Conservation (phyloP, 2,329 filamentous ascomycete genomes). For the Cordyceps cicadae region DNA sequence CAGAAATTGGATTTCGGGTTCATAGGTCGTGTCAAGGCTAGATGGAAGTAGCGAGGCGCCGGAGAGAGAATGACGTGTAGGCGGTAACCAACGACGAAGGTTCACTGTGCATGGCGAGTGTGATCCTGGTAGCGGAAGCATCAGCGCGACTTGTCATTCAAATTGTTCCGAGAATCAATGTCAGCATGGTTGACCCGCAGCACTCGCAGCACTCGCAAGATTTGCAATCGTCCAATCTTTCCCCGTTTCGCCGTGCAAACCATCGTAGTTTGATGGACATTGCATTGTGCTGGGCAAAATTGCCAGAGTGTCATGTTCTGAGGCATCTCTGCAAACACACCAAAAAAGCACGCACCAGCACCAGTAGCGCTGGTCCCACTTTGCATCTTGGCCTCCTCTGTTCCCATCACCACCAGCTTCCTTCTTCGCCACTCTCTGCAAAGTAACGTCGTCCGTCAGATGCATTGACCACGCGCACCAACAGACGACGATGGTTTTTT, state of each 20-base stretch:
- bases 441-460: background rate
- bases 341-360: conserved; percentile 7
- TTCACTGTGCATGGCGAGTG: background rate
- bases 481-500: background rate
- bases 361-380: background rate
- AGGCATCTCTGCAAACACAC: background rate
- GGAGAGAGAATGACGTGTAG: background rate
- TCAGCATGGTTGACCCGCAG: background rate
- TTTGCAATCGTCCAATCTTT: no score
- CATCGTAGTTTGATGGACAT: background rate
- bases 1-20: background rate
- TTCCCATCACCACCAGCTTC: background rate
- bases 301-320: background rate
- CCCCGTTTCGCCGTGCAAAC: no score
- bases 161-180: background rate
- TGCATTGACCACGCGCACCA: conserved; percentile 6
- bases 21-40: background rate
- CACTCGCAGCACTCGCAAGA: background rate
- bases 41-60: background rate
- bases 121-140: background rate
- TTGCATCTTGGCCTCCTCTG: background rate
- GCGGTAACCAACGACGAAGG: background rate
- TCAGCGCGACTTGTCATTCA: background rate
- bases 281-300: background rate
- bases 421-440: background rate